Base-by-base conservation (phyloP, 768 basidiomycete species). In the Termitomyces sp. region DNA sequence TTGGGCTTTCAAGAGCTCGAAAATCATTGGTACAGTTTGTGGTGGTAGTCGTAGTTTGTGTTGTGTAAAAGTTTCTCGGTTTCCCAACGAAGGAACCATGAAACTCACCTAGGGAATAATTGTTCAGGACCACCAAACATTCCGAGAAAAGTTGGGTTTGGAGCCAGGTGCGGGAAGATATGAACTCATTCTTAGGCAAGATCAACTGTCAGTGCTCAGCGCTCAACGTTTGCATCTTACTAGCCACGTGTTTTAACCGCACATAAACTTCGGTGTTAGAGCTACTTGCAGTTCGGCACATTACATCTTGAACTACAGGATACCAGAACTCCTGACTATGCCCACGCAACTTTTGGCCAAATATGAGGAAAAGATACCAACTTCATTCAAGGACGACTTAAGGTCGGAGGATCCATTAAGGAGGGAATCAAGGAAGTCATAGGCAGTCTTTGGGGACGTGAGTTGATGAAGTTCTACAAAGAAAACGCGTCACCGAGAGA, bases 401-500 rank as follows among this genome's bases (percentile, higher is more conserved):
- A 85, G 63, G 1, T 70, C 62, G 2, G 75, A 70, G 3, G 83
- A 80, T 3, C 78, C 71, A 11, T 78, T 75, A 15, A 93, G 76
- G 6, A 92, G 80, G 8, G 78, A 72, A 48, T 87, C 84, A 15
- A 94, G 76, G 74, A 94, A 92, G 3, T 75, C 71, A 31, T 75
- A 72, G 0, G 88, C 84, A 2, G 90, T 90, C 13, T 74, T 66
- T 4, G 91, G 89, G 1, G 91, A 93, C 0, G 83, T 80, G n/a
- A 94, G 67, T 67, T 94, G 91, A 66, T 93, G 91, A 16, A 94
- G 75, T 72, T 93, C 91, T 86, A 62, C 15, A 36, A 44, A 49
- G 9, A 15, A 56, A 54, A 58, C 13, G 46, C 41, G 20, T 16
- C 41, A 8, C 31, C 34, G 30, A 13, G 15, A 46, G 20, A 34